Evolutionary conservation across 345 rosid species (phyloP).

Genomic region (Gossypium thurberi): DNA sequence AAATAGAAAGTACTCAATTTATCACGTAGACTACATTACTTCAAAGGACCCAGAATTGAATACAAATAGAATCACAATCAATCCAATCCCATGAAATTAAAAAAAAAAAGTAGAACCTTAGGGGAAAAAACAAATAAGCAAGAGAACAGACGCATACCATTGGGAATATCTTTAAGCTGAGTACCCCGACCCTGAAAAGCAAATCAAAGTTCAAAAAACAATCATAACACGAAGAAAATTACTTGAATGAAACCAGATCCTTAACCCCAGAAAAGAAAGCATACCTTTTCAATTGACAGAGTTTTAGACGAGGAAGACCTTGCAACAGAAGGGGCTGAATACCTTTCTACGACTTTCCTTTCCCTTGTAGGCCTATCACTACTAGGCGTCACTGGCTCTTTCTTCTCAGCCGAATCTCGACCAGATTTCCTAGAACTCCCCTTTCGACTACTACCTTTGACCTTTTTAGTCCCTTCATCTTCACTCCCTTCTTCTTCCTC

Average conservation of each 20-base stretch:
- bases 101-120: background rate
- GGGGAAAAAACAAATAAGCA: background rate
- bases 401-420: slow-evolving; percentile 23
- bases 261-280: too few species aligned
- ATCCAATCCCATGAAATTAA: background rate
- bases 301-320: slow-evolving; percentile 50
- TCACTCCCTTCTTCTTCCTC: slow-evolving; percentile 13
- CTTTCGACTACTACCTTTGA: slow-evolving; percentile 16
- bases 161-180: slow-evolving; percentile 83
- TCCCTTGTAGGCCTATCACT: slow-evolving; percentile 84
- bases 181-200: slow-evolving; percentile 75
- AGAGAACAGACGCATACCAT: slow-evolving; percentile 38
- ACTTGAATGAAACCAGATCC: background rate
- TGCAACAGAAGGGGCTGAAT: slow-evolving; percentile 52
- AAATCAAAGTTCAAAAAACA: background rate
- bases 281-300: slow-evolving; percentile 68
- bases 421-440: slow-evolving; percentile 21
- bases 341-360: slow-evolving; percentile 84
- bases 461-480: slow-evolving; percentile 5
- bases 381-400: slow-evolving; percentile 42
- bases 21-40: background rate
- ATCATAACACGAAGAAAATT: background rate
- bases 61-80: background rate
- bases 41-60: background rate
- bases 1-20: background rate